Evolutionary conservation across 2,329 filamentous ascomycete species (phyloP).

Genomic region (Fusarium palustre): DNA sequence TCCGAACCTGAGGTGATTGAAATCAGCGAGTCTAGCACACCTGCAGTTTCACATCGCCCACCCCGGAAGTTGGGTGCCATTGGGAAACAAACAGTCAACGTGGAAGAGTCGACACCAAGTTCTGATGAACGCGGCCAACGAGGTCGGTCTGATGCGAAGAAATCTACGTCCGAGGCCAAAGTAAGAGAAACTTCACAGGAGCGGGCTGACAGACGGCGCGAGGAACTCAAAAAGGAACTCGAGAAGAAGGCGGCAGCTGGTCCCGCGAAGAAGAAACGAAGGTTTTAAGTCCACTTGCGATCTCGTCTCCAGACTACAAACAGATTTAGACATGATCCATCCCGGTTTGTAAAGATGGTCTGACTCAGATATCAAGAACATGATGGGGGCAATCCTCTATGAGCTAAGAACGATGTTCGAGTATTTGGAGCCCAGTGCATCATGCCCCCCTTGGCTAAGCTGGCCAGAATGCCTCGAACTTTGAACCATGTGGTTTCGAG

Average conservation of each 20-base stretch:
- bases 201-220: slow-evolving; percentile 61
- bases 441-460: not conserved
- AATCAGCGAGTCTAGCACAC: slow-evolving; percentile 2
- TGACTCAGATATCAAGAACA: not conserved
- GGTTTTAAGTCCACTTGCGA: slow-evolving; percentile 55
- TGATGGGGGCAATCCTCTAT: not conserved
- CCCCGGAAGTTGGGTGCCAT: slow-evolving; percentile 52
- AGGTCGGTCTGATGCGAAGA: slow-evolving; percentile 26
- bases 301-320: not conserved
- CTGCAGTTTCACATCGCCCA: slow-evolving; percentile 17
- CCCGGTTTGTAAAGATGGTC: not conserved
- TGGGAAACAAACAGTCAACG: slow-evolving; percentile 46
- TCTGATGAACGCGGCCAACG: slow-evolving; percentile 41
- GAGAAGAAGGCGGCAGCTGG: slow-evolving; percentile 62
- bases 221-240: slow-evolving; percentile 64
- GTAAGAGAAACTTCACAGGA: slow-evolving; percentile 59
- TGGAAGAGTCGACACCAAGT: slow-evolving; percentile 3
- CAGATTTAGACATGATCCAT: not conserved
- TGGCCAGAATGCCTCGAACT: not conserved
- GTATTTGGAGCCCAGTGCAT: not conserved
- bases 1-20: slow-evolving; percentile 22
- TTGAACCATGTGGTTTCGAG: not conserved
- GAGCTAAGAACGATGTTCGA: not conserved
- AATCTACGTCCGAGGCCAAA: slow-evolving; percentile 48
- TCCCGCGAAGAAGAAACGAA: slow-evolving; percentile 67